Evolutionary conservation across 2,329 filamentous ascomycete species (phyloP).

Genomic region (Camptophora hylomeconis): DNA sequence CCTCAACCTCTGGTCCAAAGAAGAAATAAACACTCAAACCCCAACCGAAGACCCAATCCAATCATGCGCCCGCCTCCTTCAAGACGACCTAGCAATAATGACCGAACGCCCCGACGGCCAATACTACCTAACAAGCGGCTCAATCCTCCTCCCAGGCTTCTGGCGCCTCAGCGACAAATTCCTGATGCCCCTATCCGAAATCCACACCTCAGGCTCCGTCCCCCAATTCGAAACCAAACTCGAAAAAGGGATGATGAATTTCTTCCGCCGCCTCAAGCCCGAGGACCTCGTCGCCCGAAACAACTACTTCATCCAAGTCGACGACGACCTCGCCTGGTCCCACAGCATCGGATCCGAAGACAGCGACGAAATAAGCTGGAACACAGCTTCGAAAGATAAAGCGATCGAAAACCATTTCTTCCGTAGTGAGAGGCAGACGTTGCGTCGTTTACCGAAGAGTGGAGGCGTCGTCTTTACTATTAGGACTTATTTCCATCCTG

Average conservation of each 20-base stretch:
- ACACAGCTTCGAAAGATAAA: conserved; percentile 60
- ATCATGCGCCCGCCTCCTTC: conserved; percentile 56
- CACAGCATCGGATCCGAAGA: conserved; percentile 65
- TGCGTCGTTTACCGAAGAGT: conserved; percentile 48
- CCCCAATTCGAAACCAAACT: conserved; percentile 59
- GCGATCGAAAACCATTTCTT: conserved; percentile 64
- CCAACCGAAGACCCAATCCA: conserved; percentile 67
- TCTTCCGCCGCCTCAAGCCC: conserved; percentile 60
- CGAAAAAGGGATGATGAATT: conserved; percentile 67
- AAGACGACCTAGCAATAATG: conserved; percentile 79
- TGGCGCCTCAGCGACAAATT: conserved; percentile 73
- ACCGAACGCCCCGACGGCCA: conserved; percentile 62
- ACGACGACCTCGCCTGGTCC: conserved; percentile 65
- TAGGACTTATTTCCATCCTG: conserved; percentile 63
- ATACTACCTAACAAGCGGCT: conserved; percentile 65
- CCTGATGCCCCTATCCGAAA: conserved; percentile 64
- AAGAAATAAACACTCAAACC: conserved; percentile 55
- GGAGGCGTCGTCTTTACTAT: conserved; percentile 61
- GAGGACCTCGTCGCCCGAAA: conserved; percentile 56
- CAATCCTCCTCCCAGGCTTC: conserved; percentile 64
- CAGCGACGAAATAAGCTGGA: conserved; percentile 51
- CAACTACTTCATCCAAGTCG: conserved; percentile 83
- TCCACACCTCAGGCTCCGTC: conserved; percentile 67
- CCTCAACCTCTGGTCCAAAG: conserved; percentile 57
- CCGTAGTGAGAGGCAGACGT: conserved; percentile 59